Conservation (phyloP, 352 stramenopile genomes). For the Phytophthora quininea region DNA sequence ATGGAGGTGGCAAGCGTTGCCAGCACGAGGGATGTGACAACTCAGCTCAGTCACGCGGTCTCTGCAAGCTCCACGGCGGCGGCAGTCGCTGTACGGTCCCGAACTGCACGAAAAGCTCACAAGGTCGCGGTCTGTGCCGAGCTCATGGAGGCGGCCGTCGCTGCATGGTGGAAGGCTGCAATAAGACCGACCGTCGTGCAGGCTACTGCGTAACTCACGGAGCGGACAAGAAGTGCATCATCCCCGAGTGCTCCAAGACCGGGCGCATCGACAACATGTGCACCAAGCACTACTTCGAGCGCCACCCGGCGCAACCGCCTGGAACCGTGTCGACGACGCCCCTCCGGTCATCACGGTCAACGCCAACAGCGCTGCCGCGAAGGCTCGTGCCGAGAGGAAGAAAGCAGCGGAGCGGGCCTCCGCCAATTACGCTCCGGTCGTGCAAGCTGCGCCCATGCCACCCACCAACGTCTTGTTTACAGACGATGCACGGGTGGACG, state of each 20-base stretch:
- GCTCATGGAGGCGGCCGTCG: constrained; percentile 82
- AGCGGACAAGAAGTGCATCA: constrained; percentile 81
- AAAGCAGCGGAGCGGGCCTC: constrained; percentile 30
- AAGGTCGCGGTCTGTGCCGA: constrained; percentile 82
- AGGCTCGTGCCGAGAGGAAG: constrained; percentile 41
- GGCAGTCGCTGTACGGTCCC: constrained; percentile 78
- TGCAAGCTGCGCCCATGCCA: constrained; percentile 23
- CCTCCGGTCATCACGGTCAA: constrained; percentile 45
- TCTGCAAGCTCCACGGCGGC: constrained; percentile 85
- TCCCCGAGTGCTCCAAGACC: constrained; percentile 83
- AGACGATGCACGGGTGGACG: constrained; percentile 26
- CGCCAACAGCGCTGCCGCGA: constrained; percentile 39
- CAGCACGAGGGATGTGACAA: constrained; percentile 79
- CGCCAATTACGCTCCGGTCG: constrained; percentile 33
- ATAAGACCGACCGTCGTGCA: constrained; percentile 81
- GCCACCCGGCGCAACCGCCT: constrained; percentile 57
- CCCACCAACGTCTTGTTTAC: constrained; percentile 14
- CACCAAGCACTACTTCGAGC: constrained; percentile 87
- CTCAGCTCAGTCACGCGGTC: constrained; percentile 77
- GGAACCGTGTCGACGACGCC: constrained; percentile 41
- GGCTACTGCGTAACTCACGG: constrained; percentile 85
- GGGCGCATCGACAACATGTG: constrained; percentile 84
- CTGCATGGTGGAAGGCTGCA: constrained; percentile 86
- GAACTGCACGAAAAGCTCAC: constrained; percentile 88
- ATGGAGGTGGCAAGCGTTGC: constrained; percentile 85